Percentiles rank a stretch among this genome's conserved stretches.
Conservation (phyloP, 192 early-diverging fungal species). For the Backusella westeae region DNA sequence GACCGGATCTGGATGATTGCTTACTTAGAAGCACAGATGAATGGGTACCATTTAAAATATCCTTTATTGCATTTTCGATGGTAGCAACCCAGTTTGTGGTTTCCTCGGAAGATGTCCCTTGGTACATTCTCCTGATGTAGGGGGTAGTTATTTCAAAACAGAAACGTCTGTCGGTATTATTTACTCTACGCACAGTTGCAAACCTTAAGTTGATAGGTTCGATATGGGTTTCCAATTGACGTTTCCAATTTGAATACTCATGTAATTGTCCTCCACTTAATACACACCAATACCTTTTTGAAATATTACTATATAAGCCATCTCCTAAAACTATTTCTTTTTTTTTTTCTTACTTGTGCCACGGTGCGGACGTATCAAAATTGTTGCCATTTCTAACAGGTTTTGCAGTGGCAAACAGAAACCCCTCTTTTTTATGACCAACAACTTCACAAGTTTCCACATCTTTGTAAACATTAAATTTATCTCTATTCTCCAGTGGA, state of each 20-base stretch:
- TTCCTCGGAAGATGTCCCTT: slow-evolving; percentile 66
- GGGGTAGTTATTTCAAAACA: slow-evolving; percentile 73
- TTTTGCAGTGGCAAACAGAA: slow-evolving; percentile 56
- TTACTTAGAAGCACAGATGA: slow-evolving; percentile 2
- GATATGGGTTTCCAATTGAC: slow-evolving; percentile 52
- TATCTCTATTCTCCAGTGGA: slow-evolving; percentile 3
- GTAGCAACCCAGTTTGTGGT: slow-evolving; percentile 60
- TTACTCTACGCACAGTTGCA: slow-evolving; percentile 63
- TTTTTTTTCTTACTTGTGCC: slow-evolving; percentile 43
- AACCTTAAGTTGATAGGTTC: slow-evolving; percentile 63
- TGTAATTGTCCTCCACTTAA: slow-evolving; percentile 58
- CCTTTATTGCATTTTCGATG: slow-evolving; percentile 69
- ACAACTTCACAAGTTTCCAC: slow-evolving; percentile 45
- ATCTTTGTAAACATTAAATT: slow-evolving; percentile 60
- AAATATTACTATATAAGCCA: not conserved
- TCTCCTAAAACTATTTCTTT: not conserved
- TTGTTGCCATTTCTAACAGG: slow-evolving; percentile 31
- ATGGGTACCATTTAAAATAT: slow-evolving; percentile 51
- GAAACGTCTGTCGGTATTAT: slow-evolving; percentile 65
- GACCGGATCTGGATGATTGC: not conserved
- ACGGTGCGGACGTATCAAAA: slow-evolving; percentile 28
- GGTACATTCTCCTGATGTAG: slow-evolving; percentile 59
- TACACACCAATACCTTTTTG: slow-evolving; percentile 64
- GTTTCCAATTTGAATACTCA: slow-evolving; percentile 70
- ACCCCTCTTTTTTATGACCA: slow-evolving; percentile 52